Conservation (phyloP, 176 grass and related monocot species). For the Lolium multiflorum region DNA sequence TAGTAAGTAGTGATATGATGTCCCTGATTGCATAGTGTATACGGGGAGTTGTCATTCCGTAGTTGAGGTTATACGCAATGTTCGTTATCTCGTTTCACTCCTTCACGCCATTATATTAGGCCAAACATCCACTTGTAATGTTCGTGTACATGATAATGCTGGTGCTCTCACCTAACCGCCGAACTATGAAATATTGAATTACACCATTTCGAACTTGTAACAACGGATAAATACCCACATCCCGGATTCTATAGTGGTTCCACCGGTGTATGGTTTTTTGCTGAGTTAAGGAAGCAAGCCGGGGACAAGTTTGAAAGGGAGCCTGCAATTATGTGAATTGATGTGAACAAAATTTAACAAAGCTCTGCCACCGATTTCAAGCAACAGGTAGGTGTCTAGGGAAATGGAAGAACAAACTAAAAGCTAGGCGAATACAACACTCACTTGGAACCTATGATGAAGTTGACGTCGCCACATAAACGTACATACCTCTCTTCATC, state of each 20-base stretch:
- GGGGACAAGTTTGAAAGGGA: not conserved
- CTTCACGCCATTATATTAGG: not conserved
- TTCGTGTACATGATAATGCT: not conserved
- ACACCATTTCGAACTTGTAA: not conserved
- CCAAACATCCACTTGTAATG: not conserved
- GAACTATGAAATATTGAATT: not conserved
- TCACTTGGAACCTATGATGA: not conserved
- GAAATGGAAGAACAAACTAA: not conserved
- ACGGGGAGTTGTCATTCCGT: not conserved
- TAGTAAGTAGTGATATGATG: not conserved
- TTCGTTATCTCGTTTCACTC: not conserved
- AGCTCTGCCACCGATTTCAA: too few relatives aligned
- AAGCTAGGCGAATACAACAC: not conserved
- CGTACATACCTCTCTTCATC: too few relatives aligned
- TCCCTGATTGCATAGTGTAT: not conserved
- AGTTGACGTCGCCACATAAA: not conserved
- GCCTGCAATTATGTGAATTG: not conserved
- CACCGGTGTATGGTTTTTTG: not conserved
- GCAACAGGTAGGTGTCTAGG: not conserved
- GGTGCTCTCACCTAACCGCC: not conserved
- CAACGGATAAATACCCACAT: not conserved
- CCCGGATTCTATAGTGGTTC: not conserved
- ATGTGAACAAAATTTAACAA: not conserved
- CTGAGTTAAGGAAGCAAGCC: not conserved
- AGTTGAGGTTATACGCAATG: not conserved